Evolutionary conservation across 768 basidiomycete genomes (phyloP), one percentile per base, ranked within the genome.

Genomic region (Lepiota brunneoincarnata): DNA sequence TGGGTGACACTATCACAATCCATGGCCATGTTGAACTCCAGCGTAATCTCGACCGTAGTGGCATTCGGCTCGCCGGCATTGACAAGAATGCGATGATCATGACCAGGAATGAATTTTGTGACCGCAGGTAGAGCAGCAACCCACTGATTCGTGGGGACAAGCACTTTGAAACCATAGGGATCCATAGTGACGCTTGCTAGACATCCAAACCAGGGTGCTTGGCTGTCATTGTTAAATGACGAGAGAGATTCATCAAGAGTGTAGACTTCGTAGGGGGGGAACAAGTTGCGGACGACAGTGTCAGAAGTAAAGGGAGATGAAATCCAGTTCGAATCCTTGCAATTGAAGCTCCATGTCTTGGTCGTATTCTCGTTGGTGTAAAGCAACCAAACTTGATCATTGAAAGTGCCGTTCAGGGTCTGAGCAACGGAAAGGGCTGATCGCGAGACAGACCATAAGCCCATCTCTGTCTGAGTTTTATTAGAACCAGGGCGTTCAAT

Each of bases 401-500:
- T 75, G 64, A 80, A 76, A 21, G 63, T 74, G 6, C 89, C 89
- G 1, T 70, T 73, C 49, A 92, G 75, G 4, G 64, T 80, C 67
- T 94, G 91, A n/a, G 77, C 69, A 21, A 66, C 70, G 3, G 68
- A 1, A 31, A 93, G 77, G 15, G 76, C 85, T 3, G 84, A 72
- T 26, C 93, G 83, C 4, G 86, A 84, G 15, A 84, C 82, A 1
- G 91, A 87, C 86, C 88, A 96, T 7, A 95, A 75, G 51, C 94
- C 94, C 77, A 94, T 83, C 69, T 96, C 92, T 0, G 93, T 92
- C 36, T 63, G 63, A 1, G 91, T 92, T 15, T 66, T 63, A 64
- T 94, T 92, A 23, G 94, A 96, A 64, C 94, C 94, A 10, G 93
- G 92, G 11, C 87, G 82, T 55, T 87, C 70, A 58, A 93, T 89